Evolutionary conservation across 2,329 filamentous ascomycete genomes (phyloP).

Genomic region (Penicillium sp.): DNA sequence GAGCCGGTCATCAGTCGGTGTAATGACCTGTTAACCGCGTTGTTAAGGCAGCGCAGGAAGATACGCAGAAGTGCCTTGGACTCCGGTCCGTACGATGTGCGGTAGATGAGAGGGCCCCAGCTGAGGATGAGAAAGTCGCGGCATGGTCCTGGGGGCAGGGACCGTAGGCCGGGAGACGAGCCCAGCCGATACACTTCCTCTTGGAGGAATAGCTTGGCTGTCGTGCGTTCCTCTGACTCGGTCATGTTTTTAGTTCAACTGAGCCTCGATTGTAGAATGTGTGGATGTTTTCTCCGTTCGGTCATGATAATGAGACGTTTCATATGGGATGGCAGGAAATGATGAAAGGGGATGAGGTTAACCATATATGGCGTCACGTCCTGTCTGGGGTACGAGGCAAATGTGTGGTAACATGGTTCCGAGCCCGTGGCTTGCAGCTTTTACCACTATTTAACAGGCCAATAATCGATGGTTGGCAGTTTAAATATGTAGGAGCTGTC

Average conservation of each 20-base stretch:
- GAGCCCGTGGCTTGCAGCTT: not conserved
- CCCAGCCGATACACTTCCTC: slow-evolving; percentile 29
- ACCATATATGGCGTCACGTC: not conserved
- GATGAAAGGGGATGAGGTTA: not conserved
- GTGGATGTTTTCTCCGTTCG: not conserved
- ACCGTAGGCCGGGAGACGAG: slow-evolving; percentile 25
- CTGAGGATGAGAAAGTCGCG: slow-evolving; percentile 30
- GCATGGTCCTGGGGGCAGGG: slow-evolving; percentile 24
- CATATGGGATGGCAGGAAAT: not conserved
- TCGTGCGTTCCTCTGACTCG: slow-evolving; percentile 8
- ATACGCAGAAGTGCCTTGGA: slow-evolving; percentile 53
- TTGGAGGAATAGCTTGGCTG: slow-evolving; percentile 26
- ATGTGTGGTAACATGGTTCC: not conserved
- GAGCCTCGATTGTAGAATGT: not conserved
- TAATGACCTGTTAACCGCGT: slow-evolving; percentile 51
- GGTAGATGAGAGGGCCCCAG: slow-evolving; percentile 32
- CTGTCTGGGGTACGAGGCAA: not conserved
- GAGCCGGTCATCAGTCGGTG: slow-evolving; percentile 21
- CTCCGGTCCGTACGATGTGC: slow-evolving; percentile 28
- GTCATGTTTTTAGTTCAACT: slow-evolving; percentile 5
- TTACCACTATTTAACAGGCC: not conserved
- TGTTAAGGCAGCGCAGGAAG: slow-evolving; percentile 51
- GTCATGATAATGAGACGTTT: not conserved
- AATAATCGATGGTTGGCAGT: not conserved
- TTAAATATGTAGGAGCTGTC: not conserved